These are phyloP conservation scores for Syzygium jambos DNA, from an alignment of 345 rosid species.

Conservation along the genomic window DNA sequence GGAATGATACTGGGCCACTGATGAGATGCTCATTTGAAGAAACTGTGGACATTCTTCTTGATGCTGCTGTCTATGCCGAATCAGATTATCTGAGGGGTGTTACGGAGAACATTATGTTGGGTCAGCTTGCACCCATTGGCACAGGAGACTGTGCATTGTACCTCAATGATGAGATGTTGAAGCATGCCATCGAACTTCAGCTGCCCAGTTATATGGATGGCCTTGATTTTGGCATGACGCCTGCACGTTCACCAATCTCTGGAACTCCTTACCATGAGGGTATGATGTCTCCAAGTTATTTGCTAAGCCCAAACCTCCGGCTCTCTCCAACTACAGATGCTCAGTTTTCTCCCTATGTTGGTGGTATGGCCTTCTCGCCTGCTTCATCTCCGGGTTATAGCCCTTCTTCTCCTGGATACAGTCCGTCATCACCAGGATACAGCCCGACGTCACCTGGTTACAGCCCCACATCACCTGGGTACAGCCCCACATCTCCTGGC, in stretches of 20 bases:
- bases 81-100: slow-evolving; percentile 79
- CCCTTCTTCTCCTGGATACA: slow-evolving; percentile 74
- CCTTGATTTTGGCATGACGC: slow-evolving; percentile 84
- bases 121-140: slow-evolving; percentile 97
- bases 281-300: slow-evolving; percentile 90
- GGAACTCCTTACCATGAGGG: slow-evolving; percentile 97
- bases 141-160: slow-evolving; percentile 85
- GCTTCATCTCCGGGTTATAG: slow-evolving; percentile 79
- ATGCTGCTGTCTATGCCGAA: slow-evolving; percentile 97
- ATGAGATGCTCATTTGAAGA: slow-evolving; percentile 99
- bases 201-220: slow-evolving; percentile 97
- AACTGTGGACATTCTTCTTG: slow-evolving; percentile 94
- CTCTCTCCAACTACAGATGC: slow-evolving; percentile 79
- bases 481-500: slow-evolving; percentile 79
- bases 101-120: slow-evolving; percentile 94
- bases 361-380: slow-evolving; percentile 85
- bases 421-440: slow-evolving; percentile 57
- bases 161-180: slow-evolving; percentile 94
- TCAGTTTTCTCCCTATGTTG: slow-evolving; percentile 91
- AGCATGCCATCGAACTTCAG: slow-evolving; percentile 95
- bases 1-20: slow-evolving; percentile 95
- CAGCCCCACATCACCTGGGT: slow-evolving; percentile 78
- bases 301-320: slow-evolving; percentile 73
- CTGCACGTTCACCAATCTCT: slow-evolving; percentile 75
- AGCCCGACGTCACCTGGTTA: slow-evolving; percentile 78